Conservation (phyloP, 2,329 filamentous ascomycete genomes). For the Tolypocladium sp. region DNA sequence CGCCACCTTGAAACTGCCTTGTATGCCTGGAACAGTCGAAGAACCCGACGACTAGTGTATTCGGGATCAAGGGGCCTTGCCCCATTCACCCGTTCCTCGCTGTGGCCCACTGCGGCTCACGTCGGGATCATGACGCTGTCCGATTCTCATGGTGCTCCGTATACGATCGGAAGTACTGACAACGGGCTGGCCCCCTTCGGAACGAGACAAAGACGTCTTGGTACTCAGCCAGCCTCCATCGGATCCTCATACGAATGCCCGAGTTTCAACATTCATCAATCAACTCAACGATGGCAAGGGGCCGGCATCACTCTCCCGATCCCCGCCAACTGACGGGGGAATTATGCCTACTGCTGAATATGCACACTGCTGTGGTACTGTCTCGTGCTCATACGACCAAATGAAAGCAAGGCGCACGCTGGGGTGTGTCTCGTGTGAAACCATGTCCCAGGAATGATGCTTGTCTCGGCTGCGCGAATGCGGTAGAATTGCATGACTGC, state of each 20-base stretch:
- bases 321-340: neutral
- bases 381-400: neutral
- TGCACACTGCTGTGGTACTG: conserved; percentile 1
- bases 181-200: neutral
- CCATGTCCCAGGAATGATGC: conserved; percentile 5
- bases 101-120: neutral
- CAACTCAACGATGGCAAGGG: neutral
- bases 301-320: neutral
- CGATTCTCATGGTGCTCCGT: neutral
- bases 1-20: neutral
- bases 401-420: conserved; percentile 5
- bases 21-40: too few relatives aligned
- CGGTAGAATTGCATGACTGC: neutral
- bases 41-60: neutral
- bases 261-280: neutral
- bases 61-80: neutral
- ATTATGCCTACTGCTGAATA: neutral
- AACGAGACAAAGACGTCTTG: neutral
- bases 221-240: neutral
- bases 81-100: neutral
- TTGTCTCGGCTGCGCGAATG: conserved; percentile 4
- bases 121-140: neutral
- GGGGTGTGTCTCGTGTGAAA: conserved; percentile 10
- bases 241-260: neutral
- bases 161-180: neutral